Conservation (phyloP, 2,329 filamentous ascomycete species). For the Thielaviopsis populi region DNA sequence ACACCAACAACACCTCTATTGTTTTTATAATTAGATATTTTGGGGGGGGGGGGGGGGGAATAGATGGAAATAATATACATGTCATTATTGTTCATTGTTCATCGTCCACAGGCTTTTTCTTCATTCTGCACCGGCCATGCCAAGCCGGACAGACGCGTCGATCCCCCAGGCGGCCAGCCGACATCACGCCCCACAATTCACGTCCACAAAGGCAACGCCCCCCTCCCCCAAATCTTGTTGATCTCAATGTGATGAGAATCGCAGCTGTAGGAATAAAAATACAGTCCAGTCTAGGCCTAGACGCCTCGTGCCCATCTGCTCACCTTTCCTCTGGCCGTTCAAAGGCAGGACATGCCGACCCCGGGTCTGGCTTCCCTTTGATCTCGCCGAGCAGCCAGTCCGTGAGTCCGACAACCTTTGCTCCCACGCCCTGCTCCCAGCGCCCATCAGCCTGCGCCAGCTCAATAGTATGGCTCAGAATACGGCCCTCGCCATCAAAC, state of each 20-base stretch:
- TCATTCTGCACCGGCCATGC: background rate
- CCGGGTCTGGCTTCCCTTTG: slow-evolving; percentile 12
- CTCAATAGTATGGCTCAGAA: slow-evolving; percentile 84
- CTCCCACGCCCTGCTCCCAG: slow-evolving; percentile 66
- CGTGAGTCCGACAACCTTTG: slow-evolving; percentile 76
- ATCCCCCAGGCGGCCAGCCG: background rate
- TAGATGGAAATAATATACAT: background rate
- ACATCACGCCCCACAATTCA: background rate
- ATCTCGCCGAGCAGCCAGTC: slow-evolving; percentile 87
- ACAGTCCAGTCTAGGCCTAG: background rate
- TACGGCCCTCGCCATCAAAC: slow-evolving; percentile 74
- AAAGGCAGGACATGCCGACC: slow-evolving; percentile 17
- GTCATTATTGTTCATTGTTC: background rate
- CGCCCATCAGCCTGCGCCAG: slow-evolving; percentile 71
- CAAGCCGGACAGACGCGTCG: background rate
- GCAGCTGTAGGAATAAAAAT: background rate
- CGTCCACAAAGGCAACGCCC: background rate
- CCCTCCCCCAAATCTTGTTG: no score
- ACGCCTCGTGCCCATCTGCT: background rate
- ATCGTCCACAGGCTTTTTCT: background rate
- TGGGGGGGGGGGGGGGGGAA: no score
- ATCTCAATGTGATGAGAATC: background rate
- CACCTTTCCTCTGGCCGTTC: background rate
- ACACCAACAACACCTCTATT: no score
- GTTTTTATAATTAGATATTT: no score